Base-by-base conservation (phyloP, 768 basidiomycete genomes). In the Kondoa subrosea region DNA sequence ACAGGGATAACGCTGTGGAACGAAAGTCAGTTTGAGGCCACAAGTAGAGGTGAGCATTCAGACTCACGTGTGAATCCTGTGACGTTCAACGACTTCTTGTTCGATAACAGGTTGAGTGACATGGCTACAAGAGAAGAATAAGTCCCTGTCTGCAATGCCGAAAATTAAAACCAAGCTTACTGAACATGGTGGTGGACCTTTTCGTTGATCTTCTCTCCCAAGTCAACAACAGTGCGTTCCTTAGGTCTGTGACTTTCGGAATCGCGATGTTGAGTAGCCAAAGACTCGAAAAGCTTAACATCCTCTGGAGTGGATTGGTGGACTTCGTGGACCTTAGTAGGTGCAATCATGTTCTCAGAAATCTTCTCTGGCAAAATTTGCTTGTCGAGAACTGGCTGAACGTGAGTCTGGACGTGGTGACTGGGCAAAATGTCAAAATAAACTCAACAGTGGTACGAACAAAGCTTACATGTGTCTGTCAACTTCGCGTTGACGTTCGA, bases 51-150 rank as follows among this genome's bases (percentile, higher is more conserved):
- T 25, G 15, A 56, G 25, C 15, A 25, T 25, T 56, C 56, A 56
- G 25, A 25, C 56, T 56, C 56, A 25, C 56, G 58, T 31, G 30
- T 25, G 30, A 59, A 25, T 25, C 14, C 58, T 12, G 30, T 31
- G 30, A 50, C 40, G 40, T 21, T 50, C 40, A 50, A 50, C 40
- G 21, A 63, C n/a, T n/a, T 63, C 61, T 17, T 32, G 61, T 33
- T 63, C 61, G 29, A 63, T 33, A 32, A 63, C 61, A 16, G 61
- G 61, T n/a, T 63, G 61, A 12, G 61, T 63, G 61, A 63, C 61
- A n/a, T 63, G 61, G 33, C 30, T 50, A 21, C 40, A 50, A 8
- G 40, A 21, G 21, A 50, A 21, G 12, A 50, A 8, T 50, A 50
- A 21, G 12, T 8, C 40, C 12, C 8, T 50, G 40, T 21, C 21